Percentiles rank a stretch among this genome's conserved stretches.
phyloP scores from a whole-genome alignment of 2,329 filamentous ascomycete genomes.

The Fusarium pseudocircinatum region DNA sequence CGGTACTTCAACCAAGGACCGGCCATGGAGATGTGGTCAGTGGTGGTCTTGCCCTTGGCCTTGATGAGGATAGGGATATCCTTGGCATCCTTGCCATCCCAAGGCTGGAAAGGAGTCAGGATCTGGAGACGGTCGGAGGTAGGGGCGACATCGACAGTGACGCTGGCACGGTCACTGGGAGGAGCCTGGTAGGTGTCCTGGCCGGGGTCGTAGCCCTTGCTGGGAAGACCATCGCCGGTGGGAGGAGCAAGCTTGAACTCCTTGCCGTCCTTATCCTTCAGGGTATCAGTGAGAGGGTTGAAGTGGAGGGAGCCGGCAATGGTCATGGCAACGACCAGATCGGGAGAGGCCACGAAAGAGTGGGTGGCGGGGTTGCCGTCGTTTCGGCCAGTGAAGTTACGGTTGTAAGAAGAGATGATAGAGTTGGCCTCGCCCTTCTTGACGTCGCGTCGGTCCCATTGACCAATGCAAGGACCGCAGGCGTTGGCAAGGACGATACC shows the following conservation, averaged over 20 bases:
- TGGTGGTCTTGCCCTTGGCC: constrained; percentile 97
- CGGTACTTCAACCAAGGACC: constrained; percentile 99
- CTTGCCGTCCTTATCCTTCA: constrained; percentile 96
- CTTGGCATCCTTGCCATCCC: constrained; percentile 90
- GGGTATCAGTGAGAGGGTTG: constrained; percentile 91
- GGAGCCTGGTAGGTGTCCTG: constrained; percentile 96
- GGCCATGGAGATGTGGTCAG: constrained; percentile 96
- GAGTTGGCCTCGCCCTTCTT: constrained; percentile 97
- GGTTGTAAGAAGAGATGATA: constrained; percentile 99
- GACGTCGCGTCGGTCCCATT: constrained; percentile 94
- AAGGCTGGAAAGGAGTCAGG: constrained; percentile 83
- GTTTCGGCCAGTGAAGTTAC: constrained; percentile 99
- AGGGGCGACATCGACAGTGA: constrained; percentile 85
- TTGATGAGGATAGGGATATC: constrained; percentile 96
- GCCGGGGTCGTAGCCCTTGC: constrained; percentile 86
- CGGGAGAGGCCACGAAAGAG: constrained; percentile 91
- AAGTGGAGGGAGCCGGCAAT: constrained; percentile 88
- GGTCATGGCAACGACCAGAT: constrained; percentile 86
- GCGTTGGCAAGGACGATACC: constrained; percentile 93
- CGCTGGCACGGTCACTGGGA: constrained; percentile 76
- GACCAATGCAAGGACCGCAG: constrained; percentile 92
- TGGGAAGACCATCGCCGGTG: constrained; percentile 82
- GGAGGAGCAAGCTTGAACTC: constrained; percentile 90
- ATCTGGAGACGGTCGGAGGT: constrained; percentile 94
- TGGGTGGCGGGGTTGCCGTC: constrained; percentile 95